Evolutionary conservation across 495 filamentous ascomycete genomes (phyloP).

Genomic region (Hypoxylon fragiforme): DNA sequence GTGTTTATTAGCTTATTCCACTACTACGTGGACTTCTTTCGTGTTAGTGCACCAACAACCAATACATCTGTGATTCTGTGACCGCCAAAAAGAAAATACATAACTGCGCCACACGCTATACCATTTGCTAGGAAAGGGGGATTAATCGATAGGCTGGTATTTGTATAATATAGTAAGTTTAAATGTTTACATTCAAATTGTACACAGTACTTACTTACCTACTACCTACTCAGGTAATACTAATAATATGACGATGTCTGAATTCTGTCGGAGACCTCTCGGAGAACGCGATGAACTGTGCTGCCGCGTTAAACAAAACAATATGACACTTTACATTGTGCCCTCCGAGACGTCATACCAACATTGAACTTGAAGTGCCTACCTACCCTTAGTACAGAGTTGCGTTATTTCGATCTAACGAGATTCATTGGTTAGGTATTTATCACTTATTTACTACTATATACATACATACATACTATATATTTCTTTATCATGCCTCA

Average conservation of each 20-base stretch:
- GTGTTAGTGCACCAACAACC: conserved; percentile 27
- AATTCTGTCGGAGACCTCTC: conserved; percentile 28
- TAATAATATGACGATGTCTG: too few relatives aligned
- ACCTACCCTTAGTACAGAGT: too few relatives aligned
- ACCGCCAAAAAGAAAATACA: too few relatives aligned
- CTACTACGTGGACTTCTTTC: background rate
- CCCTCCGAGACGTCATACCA: too few relatives aligned
- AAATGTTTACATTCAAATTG: too few relatives aligned
- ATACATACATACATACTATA: background rate
- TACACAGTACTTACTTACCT: background rate
- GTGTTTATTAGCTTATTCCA: too few relatives aligned
- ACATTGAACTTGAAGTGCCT: too few relatives aligned
- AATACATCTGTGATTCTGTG: background rate
- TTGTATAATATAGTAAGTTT: too few relatives aligned
- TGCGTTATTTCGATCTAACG: conserved; percentile 5
- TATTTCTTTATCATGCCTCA: background rate
- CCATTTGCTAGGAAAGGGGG: conserved; percentile 16
- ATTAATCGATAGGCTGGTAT: conserved; percentile 16
- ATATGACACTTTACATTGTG: conserved; percentile 17
- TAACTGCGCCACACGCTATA: conserved; percentile 29
- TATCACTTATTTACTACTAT: background rate
- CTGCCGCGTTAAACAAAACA: conserved; percentile 14
- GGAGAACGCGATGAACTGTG: conserved; percentile 31
- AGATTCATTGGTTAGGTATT: background rate
- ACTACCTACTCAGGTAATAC: too few relatives aligned